Evolutionary conservation across 257 asterid species (phyloP), one percentile per base, ranked within the genome.

Genomic region (Striga asiatica): DNA sequence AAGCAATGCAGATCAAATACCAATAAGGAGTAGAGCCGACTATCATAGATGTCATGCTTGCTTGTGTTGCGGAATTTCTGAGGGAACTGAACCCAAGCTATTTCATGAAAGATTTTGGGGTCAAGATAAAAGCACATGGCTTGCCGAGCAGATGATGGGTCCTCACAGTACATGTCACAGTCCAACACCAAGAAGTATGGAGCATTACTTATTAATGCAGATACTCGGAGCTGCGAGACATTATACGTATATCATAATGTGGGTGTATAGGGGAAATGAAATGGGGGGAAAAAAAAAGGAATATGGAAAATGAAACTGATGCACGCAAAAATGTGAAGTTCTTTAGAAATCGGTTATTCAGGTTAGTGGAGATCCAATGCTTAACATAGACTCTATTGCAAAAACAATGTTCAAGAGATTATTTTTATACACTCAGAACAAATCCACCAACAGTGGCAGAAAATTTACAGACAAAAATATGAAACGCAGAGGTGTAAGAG

Each of bases 71-170:
- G 28, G 31, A 20, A 48, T 48, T 54, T 70, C 69, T 83, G 95
- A 0, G 88, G 88, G 67, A 76, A 86, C 62, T 86, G 94, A 37
- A 83, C 94, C 64, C 66, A 83, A 16, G 77, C 77, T 17, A 86
- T 67, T 28, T 73, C 35, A 23, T 51, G n/a, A 73, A 67, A 56
- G 61, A 69, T 10, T 48, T 48, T 48, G 16, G 28, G 31, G 31
- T 48, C 54, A 21, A 79, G 70, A 53, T 64, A 72, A 41, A 70
- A 75, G 64, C 85, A 79, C 82, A 79, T 70, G 20, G 86, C 82
- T 24, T 79, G 79, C 38, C 82, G 72, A 17, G 78, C 76, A 13
- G 80, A 73, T 5, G 76, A 37, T 3, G 85, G 82, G 52, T 78
- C 80, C 12, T 74, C 38, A 67, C 82, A 78, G 50, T 71, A 78